These are phyloP conservation scores for Ogataea naganishii DNA, from an alignment of 805 yeast genomes.

Conservation along the genomic window DNA sequence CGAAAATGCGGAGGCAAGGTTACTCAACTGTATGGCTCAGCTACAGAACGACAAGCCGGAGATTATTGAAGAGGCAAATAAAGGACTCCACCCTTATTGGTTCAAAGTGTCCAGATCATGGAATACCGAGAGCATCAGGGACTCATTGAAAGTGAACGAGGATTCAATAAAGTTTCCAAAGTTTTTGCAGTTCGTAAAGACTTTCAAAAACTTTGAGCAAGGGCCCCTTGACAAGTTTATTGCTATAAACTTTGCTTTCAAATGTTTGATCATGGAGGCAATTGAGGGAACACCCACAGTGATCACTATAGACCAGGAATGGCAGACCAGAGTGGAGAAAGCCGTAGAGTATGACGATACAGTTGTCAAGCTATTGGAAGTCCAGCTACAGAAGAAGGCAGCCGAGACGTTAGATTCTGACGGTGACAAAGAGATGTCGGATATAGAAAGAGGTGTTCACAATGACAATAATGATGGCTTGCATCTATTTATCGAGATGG, in stretches of 20 bases:
- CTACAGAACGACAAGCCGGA: conserved; percentile 52
- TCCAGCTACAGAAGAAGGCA: conserved; percentile 7
- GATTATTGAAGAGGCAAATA: conserved; percentile 67
- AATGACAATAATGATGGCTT: conserved; percentile 6
- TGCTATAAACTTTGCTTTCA: conserved; percentile 46
- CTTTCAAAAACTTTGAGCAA: conserved; percentile 19
- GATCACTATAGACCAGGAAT: conserved; percentile 60
- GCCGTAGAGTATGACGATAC: conserved; percentile 54
- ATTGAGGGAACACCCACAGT: conserved; percentile 42
- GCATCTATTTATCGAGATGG: conserved; percentile 20
- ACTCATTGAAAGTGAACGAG: conserved; percentile 31
- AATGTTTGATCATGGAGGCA: conserved; percentile 60
- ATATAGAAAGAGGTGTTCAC: conserved; percentile 3
- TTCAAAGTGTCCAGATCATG: conserved; percentile 45
- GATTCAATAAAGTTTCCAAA: conserved; percentile 43
- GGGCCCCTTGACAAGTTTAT: conserved; percentile 15
- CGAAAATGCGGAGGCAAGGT: conserved; percentile 56
- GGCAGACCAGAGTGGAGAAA: conserved; percentile 62
- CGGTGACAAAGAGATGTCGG: conserved; percentile 8
- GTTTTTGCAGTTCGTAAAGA: conserved; percentile 31
- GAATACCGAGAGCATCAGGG: conserved; percentile 30
- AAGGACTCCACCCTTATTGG: conserved; percentile 83
- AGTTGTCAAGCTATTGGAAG: conserved; percentile 28
- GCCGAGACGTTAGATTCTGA: conserved; percentile 7
- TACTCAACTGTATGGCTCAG: conserved; percentile 55